Conservation (phyloP, 2,329 filamentous ascomycete species). For the Neocatenulostroma microsporum region DNA sequence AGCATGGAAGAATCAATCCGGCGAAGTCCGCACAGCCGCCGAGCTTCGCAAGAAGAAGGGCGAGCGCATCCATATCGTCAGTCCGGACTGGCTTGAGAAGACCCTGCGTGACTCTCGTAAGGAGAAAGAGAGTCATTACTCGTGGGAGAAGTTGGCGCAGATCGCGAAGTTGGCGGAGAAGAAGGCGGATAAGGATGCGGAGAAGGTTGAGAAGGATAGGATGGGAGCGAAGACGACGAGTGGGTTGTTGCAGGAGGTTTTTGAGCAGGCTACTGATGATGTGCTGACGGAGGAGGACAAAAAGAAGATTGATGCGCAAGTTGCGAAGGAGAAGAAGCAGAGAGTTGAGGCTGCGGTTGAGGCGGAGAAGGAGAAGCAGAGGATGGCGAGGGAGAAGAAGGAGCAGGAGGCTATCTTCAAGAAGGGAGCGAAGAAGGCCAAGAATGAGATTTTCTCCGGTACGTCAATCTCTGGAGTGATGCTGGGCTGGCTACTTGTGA, state of each 20-base stretch:
- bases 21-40: constrained; percentile 4
- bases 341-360: constrained; percentile 25
- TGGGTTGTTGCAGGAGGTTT: constrained; percentile 24
- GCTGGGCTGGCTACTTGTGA: too few species aligned
- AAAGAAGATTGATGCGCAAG: constrained; percentile 4
- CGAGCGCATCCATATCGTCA: constrained; percentile 30
- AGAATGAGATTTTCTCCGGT: constrained; percentile 28
- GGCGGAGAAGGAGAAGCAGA: constrained; percentile 9
- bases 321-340: constrained; percentile 24
- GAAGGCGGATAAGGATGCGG: constrained; percentile 17
- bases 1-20: constrained; percentile 41
- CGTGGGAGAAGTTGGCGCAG: constrained; percentile 22
- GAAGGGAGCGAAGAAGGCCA: constrained; percentile 20
- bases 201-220: constrained; percentile 11
- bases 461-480: constrained; percentile 24
- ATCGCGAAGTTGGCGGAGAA: constrained; percentile 25
- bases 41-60: constrained; percentile 6
- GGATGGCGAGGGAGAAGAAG: constrained; percentile 27
- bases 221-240: constrained; percentile 3
- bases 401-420: constrained; percentile 21
- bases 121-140: constrained; percentile 29
- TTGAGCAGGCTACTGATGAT: constrained; percentile 29
- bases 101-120: constrained; percentile 34
- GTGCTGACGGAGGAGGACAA: constrained; percentile 20
- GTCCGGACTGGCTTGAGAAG: constrained; percentile 43